phyloP scores from a whole-genome alignment of 768 basidiomycete genomes.

The Lentinula sp. region DNA sequence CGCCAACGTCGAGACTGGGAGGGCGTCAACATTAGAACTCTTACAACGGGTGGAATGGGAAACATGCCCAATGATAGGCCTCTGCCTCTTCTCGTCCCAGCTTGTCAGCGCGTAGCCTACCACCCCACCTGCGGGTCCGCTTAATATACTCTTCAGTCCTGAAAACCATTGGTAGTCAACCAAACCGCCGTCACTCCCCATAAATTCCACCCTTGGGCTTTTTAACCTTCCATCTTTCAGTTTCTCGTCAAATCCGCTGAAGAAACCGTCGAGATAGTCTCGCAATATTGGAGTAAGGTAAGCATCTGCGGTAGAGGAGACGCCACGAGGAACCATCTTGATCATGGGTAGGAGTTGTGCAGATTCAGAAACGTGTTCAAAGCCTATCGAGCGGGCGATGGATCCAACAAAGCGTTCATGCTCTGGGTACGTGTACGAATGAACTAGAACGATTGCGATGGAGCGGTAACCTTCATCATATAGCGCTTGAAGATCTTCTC shows the following conservation, averaged over 20 bases:
- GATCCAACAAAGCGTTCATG: constrained; percentile 74
- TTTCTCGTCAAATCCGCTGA: constrained; percentile 76
- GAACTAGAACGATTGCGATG: constrained; percentile 82
- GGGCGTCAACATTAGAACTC: neutral
- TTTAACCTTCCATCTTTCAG: constrained; percentile 52
- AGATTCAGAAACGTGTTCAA: constrained; percentile 84
- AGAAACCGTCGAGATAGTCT: constrained; percentile 88
- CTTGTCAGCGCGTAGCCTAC: constrained; percentile 93
- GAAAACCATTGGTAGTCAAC: constrained; percentile 81
- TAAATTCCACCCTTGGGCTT: constrained; percentile 84
- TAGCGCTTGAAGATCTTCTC: constrained; percentile 58
- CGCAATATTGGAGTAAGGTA: constrained; percentile 88
- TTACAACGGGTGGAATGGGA: neutral
- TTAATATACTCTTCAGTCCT: constrained; percentile 88
- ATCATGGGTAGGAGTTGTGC: constrained; percentile 90
- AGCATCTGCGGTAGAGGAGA: constrained; percentile 90
- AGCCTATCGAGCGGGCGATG: constrained; percentile 78
- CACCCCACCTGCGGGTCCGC: constrained; percentile 92
- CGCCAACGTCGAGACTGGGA: constrained; percentile 81
- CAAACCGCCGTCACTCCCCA: constrained; percentile 90
- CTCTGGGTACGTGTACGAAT: constrained; percentile 88
- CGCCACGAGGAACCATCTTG: constrained; percentile 90
- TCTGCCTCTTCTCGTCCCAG: constrained; percentile 68
- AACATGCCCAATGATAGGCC: constrained; percentile 80
- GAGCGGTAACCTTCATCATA: constrained; percentile 83